phyloP scores from a whole-genome alignment of 2,329 filamentous ascomycete species.

The Onygenales sp. region DNA sequence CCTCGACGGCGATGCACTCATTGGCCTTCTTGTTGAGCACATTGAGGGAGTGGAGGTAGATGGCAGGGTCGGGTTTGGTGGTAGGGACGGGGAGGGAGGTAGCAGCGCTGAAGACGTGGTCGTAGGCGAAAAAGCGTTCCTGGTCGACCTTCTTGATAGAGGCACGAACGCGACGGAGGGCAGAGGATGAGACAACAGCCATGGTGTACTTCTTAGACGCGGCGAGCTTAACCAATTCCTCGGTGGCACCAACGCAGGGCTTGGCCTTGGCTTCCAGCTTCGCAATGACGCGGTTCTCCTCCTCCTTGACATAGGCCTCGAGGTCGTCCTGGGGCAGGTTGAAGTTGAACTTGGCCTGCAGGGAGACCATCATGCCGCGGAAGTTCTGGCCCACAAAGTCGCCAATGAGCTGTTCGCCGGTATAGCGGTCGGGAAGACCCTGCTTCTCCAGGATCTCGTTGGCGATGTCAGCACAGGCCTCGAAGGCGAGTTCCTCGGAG shows the following conservation, averaged over 20 bases:
- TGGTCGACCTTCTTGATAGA: conserved; percentile 71
- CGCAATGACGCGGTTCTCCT: conserved; percentile 75
- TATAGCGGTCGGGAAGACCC: conserved; percentile 60
- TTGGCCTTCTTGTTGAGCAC: conserved; percentile 59
- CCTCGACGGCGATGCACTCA: conserved; percentile 75
- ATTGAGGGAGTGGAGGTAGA: conserved; percentile 72
- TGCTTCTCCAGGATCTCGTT: conserved; percentile 71
- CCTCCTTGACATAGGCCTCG: conserved; percentile 62
- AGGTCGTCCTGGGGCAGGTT: conserved; percentile 58
- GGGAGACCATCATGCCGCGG: conserved; percentile 74
- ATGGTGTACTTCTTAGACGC: conserved; percentile 58
- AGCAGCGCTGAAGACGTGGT: conserved; percentile 73
- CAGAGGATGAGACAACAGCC: conserved; percentile 72
- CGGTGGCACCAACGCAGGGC: conserved; percentile 60
- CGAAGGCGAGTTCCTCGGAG: conserved; percentile 83
- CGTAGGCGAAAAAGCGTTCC: conserved; percentile 66
- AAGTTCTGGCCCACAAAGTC: conserved; percentile 94
- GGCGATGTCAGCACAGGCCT: conserved; percentile 79
- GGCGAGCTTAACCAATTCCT: conserved; percentile 56
- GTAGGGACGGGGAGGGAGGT: conserved; percentile 70
- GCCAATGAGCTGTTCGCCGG: conserved; percentile 64
- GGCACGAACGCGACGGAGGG: conserved; percentile 66
- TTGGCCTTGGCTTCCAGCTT: conserved; percentile 61
- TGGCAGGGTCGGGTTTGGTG: conserved; percentile 81
- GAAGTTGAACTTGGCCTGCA: conserved; percentile 70